phyloP scores from a whole-genome alignment of 2,329 filamentous ascomycete genomes.

The Fusarium palustre region DNA sequence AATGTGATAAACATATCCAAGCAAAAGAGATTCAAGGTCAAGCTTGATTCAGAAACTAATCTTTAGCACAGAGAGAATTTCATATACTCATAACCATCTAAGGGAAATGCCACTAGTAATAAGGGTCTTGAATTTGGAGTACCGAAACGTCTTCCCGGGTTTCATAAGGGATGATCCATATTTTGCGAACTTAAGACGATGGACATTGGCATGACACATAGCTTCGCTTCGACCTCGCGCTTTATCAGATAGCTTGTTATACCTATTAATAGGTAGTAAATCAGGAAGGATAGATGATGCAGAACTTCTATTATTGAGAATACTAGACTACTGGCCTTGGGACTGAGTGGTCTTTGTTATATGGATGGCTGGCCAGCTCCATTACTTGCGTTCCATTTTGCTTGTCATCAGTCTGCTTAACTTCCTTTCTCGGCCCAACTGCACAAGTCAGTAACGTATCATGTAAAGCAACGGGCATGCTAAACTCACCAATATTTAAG shows the following conservation, averaged over 20 bases:
- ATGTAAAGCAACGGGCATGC: rapidly evolving
- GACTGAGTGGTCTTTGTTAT: not conserved
- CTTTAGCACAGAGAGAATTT: too few relatives aligned
- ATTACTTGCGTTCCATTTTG: not conserved
- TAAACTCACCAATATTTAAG: not conserved
- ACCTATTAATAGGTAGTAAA: not conserved
- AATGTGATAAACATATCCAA: too few relatives aligned
- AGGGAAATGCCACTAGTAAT: slow-evolving; percentile 19
- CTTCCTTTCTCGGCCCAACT: not conserved
- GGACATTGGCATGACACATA: not conserved
- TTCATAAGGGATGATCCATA: not conserved
- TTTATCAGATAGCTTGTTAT: too few relatives aligned
- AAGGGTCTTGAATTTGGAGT: slow-evolving; percentile 3
- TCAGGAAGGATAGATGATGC: rapidly evolving
- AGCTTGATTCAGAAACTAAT: too few relatives aligned
- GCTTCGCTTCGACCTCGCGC: slow-evolving; percentile 7
- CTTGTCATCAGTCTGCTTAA: rapidly evolving
- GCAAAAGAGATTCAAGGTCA: too few relatives aligned
- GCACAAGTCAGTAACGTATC: not conserved
- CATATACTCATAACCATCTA: too few relatives aligned
- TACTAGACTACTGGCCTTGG: not conserved
- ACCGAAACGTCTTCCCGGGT: not conserved
- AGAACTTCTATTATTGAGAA: not conserved
- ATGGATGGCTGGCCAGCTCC: not conserved
- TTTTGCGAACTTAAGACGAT: not conserved